These are phyloP conservation scores for Trichophyton rubrum DNA, from an alignment of 2,329 filamentous ascomycete species.

Conservation along the genomic window DNA sequence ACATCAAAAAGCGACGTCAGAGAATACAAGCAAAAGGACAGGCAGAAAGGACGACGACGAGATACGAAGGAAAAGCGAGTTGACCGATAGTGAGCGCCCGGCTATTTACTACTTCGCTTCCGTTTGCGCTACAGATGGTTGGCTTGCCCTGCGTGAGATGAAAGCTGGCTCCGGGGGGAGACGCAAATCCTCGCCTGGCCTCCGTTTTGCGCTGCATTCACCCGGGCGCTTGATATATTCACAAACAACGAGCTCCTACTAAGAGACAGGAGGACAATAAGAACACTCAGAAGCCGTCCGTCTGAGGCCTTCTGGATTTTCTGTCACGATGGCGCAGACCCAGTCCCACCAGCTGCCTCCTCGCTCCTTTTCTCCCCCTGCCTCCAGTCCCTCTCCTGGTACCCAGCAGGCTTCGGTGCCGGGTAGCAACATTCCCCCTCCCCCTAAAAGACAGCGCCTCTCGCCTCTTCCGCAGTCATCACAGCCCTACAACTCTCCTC, in stretches of 20 bases:
- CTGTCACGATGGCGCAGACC: conserved; percentile 46
- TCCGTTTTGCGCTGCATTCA: conserved; percentile 12
- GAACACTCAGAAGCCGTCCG: background rate
- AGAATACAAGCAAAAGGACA: background rate
- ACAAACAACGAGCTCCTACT: background rate
- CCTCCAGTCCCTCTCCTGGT: conserved; percentile 49
- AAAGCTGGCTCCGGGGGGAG: background rate
- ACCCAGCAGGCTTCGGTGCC: conserved; percentile 34
- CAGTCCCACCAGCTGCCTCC: conserved; percentile 42
- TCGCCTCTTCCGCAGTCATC: conserved; percentile 60
- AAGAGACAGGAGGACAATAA: background rate
- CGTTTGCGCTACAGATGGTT: background rate
- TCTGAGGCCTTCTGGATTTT: background rate
- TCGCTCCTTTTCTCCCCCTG: conserved; percentile 51
- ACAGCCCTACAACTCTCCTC: conserved; percentile 44
- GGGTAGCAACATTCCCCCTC: conserved; percentile 39
- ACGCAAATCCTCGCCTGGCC: background rate
- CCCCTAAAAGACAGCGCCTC: conserved; percentile 59
- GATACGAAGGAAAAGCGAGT: background rate
- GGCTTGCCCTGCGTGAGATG: background rate
- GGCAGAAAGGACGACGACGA: background rate
- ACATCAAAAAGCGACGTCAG: background rate
- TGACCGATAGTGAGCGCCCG: background rate
- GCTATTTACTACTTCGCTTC: background rate
- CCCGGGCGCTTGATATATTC: background rate